phyloP scores from a whole-genome alignment of 768 basidiomycete genomes.

The Dacryopinax spathularia region DNA sequence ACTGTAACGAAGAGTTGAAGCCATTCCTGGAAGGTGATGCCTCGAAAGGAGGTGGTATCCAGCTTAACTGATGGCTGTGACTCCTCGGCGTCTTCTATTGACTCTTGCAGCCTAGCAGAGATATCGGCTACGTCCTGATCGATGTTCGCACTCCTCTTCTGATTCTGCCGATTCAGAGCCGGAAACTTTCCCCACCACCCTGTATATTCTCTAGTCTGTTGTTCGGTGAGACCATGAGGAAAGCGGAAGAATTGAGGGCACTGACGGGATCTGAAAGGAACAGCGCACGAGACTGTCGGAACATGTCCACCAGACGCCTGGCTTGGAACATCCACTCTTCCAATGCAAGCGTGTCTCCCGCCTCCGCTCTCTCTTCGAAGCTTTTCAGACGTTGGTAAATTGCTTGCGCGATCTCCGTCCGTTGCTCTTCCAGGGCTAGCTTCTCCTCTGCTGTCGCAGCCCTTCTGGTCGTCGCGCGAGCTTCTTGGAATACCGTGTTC shows the following conservation, averaged over 20 bases:
- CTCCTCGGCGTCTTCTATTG: conserved; percentile 41
- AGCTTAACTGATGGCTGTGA: conserved; percentile 27
- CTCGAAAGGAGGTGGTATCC: conserved; percentile 58
- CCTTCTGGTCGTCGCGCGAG: background rate
- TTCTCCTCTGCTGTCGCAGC: background rate
- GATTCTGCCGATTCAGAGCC: conserved; percentile 10
- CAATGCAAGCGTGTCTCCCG: conserved; percentile 37
- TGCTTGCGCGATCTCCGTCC: background rate
- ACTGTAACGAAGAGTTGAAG: conserved; percentile 75
- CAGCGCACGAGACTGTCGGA: conserved; percentile 70
- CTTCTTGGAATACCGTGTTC: background rate
- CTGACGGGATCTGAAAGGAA: conserved; percentile 67
- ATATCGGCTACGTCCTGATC: conserved; percentile 58
- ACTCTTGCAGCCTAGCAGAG: conserved; percentile 61
- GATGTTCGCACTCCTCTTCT: conserved; percentile 17
- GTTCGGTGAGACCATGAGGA: background rate
- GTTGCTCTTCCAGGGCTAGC: background rate
- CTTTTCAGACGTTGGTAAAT: background rate
- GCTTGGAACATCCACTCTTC: conserved; percentile 72
- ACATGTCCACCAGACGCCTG: conserved; percentile 74
- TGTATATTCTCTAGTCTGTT: background rate
- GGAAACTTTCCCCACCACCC: conserved; percentile 4
- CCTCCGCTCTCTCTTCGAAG: conserved; percentile 42
- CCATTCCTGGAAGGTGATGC: conserved; percentile 75
- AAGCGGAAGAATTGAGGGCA: conserved; percentile 5